Percentiles rank a stretch among this genome's conserved stretches.
Evolutionary conservation across 148 eudicot genomes (phyloP).

Genomic region (Fagopyrum esculentum): DNA sequence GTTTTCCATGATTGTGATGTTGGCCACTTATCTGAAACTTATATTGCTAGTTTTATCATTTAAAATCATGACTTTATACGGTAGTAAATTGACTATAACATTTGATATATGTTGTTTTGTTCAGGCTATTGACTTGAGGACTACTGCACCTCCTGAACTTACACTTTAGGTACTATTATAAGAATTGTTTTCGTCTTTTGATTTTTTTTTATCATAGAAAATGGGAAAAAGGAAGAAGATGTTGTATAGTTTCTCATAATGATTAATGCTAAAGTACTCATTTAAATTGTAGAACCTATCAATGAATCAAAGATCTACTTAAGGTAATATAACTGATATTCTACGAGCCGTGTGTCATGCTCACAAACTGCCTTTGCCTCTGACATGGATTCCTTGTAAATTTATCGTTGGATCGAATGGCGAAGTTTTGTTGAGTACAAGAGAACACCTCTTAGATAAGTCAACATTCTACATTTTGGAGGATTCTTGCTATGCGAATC

Average conservation of each 20-base stretch:
- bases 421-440: conserved; percentile 27
- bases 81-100: neutral
- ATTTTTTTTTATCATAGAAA: neutral
- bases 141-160: conserved; percentile 53
- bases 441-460: conserved; percentile 34
- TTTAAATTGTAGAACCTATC: conserved; percentile 48
- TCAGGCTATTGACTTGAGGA: conserved; percentile 78
- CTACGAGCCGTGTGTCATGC: conserved; percentile 83
- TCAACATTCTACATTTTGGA: conserved; percentile 48
- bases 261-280: neutral
- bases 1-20: neutral
- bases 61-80: too few relatives aligned
- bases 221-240: neutral
- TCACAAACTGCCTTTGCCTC: conserved; percentile 79
- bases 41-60: too few relatives aligned
- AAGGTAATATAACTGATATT: conserved; percentile 77
- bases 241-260: neutral
- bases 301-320: conserved; percentile 53
- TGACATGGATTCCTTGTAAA: conserved; percentile 86
- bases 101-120: conserved; percentile 1
- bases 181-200: neutral
- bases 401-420: conserved; percentile 34
- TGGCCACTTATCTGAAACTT: neutral
- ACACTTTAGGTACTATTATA: conserved; percentile 44
- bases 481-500: conserved; percentile 62